phyloP scores from a whole-genome alignment of 2,329 filamentous ascomycete genomes.

The Aspergillus sp. region DNA sequence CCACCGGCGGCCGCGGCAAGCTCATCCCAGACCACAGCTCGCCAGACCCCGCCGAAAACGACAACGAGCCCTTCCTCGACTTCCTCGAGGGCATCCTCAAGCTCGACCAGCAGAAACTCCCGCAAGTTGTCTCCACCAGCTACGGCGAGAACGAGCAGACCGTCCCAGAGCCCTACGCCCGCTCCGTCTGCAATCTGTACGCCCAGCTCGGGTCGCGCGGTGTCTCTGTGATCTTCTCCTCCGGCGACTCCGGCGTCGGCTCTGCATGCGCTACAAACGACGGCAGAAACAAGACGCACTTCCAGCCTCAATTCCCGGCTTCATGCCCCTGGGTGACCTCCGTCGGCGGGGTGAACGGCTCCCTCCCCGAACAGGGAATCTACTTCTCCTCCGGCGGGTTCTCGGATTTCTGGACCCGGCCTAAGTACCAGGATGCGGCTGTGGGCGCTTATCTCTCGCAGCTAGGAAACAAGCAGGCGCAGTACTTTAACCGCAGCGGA shows the following conservation, averaged over 20 bases:
- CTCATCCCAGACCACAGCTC: slow-evolving; percentile 51
- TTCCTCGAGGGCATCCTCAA: slow-evolving; percentile 36
- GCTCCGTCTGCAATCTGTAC: slow-evolving; percentile 43
- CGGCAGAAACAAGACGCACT: slow-evolving; percentile 38
- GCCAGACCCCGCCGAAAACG: slow-evolving; percentile 40
- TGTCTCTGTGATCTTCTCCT: slow-evolving; percentile 50
- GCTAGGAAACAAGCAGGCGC: slow-evolving; percentile 25
- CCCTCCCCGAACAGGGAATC: slow-evolving; percentile 39
- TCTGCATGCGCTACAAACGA: slow-evolving; percentile 34
- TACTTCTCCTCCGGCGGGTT: slow-evolving; percentile 46
- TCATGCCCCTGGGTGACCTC: slow-evolving; percentile 41
- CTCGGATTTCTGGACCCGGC: slow-evolving; percentile 37
- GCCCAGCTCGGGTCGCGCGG: slow-evolving; percentile 53
- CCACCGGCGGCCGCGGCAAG: slow-evolving; percentile 47
- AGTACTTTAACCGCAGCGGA: slow-evolving; percentile 34
- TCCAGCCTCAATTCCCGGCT: slow-evolving; percentile 44
- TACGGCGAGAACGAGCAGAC: slow-evolving; percentile 45
- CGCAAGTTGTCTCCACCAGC: slow-evolving; percentile 42
- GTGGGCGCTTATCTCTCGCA: slow-evolving; percentile 35
- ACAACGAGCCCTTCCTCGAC: slow-evolving; percentile 48
- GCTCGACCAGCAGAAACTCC: slow-evolving; percentile 27
- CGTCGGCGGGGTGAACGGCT: slow-evolving; percentile 42
- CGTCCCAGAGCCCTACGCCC: slow-evolving; percentile 38
- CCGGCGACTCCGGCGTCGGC: slow-evolving; percentile 50
- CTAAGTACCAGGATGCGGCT: slow-evolving; percentile 35